Conservation (phyloP, 805 yeast species). For the Metschnikowia anglica region DNA sequence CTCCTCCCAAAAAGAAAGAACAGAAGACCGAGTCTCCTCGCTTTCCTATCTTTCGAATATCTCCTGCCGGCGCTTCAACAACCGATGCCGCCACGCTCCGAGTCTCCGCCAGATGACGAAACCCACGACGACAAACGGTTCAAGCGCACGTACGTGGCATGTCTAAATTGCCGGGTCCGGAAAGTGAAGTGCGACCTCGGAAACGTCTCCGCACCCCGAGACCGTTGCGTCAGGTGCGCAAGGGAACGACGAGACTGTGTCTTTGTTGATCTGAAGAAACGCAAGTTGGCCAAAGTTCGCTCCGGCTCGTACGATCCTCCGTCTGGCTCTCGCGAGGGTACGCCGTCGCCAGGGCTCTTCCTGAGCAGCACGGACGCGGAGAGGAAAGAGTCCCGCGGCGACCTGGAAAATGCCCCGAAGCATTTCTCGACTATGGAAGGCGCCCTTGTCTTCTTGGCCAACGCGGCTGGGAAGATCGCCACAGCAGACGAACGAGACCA, state of each 20-base stretch:
- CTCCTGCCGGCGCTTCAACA: too few species aligned
- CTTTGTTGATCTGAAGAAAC: slow-evolving; percentile 42
- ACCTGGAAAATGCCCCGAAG: slow-evolving; percentile 7
- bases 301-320: neutral
- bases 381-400: neutral
- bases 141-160: slow-evolving; percentile 75
- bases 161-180: slow-evolving; percentile 78
- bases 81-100: neutral
- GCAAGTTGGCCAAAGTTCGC: slow-evolving; percentile 12
- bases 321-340: neutral
- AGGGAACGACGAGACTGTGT: slow-evolving; percentile 83
- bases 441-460: slow-evolving; percentile 70
- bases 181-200: slow-evolving; percentile 89
- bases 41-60: too few species aligned
- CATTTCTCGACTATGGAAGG: slow-evolving; percentile 51
- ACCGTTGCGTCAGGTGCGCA: slow-evolving; percentile 80
- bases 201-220: slow-evolving; percentile 63
- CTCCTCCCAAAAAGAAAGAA: too few species aligned
- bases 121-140: slow-evolving; percentile 29
- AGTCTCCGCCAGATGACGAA: neutral
- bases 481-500: slow-evolving; percentile 64
- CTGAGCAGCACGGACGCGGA: too few species aligned
- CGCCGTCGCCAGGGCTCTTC: neutral
- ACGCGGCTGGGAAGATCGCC: slow-evolving; percentile 77
- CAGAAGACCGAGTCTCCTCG: too few species aligned